Evolutionary conservation across 176 grass and related monocot genomes (phyloP).

Genomic region (Triticum aestivum): IWGSC_CS_RefSeq_v2.1 NC_057805.1:92531173-92531672

Average conservation of each 20-base stretch:
- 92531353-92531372: constrained; percentile 19
- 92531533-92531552: constrained; percentile 43
- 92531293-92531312: constrained; percentile 60
- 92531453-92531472: constrained; percentile 43
- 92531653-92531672: not conserved
- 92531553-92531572: constrained; percentile 9
- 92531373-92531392: constrained; percentile 19
- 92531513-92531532: constrained; percentile 41
- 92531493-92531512: constrained; percentile 52
- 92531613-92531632: not conserved
- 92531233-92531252: constrained; percentile 37
- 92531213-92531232: constrained; percentile 49
- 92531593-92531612: not conserved
- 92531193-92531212: constrained; percentile 47
- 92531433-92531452: constrained; percentile 40
- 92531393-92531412: constrained; percentile 38
- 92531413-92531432: constrained; percentile 47
- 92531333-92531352: constrained; percentile 35
- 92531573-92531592: not conserved
- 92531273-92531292: constrained; percentile 37
- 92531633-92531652: not conserved
- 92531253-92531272: constrained; percentile 54
- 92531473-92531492: constrained; percentile 39
- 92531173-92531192: constrained; percentile 57
- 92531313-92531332: constrained; percentile 62